phyloP scores from a whole-genome alignment of 257 asterid species.

The Solanum lycopersicoides region DNA sequence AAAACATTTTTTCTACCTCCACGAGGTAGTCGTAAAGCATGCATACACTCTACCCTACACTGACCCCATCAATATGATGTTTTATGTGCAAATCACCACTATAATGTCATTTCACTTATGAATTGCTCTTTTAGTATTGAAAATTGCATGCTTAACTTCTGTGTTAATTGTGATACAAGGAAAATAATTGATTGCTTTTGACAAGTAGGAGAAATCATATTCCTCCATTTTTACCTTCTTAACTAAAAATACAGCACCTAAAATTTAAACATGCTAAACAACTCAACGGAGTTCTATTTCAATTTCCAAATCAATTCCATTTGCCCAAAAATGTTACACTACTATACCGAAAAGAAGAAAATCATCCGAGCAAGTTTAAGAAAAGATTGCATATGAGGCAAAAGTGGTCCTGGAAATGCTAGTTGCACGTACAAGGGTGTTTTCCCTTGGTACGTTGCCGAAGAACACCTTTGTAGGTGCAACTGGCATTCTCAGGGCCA shows the following conservation, averaged over 20 bases:
- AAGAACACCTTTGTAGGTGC: slow-evolving; percentile 12
- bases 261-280: background rate
- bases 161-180: background rate
- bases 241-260: background rate
- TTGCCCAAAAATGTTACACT: background rate
- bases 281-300: background rate
- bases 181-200: background rate
- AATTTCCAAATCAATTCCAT: background rate
- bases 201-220: background rate
- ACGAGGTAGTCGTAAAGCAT: background rate
- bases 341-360: background rate
- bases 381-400: slow-evolving; percentile 72
- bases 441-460: slow-evolving; percentile 31
- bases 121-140: background rate
- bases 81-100: background rate
- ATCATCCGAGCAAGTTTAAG: slow-evolving; percentile 1
- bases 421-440: slow-evolving; percentile 35
- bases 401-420: slow-evolving; percentile 83
- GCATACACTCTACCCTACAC: background rate
- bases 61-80: background rate
- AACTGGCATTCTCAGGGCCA: no score
- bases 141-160: background rate
- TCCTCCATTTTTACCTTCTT: background rate
- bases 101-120: background rate
- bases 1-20: background rate